phyloP scores from a whole-genome alignment of 2,329 filamentous ascomycete genomes.

The Hymenotorrendiella dingleyae region DNA sequence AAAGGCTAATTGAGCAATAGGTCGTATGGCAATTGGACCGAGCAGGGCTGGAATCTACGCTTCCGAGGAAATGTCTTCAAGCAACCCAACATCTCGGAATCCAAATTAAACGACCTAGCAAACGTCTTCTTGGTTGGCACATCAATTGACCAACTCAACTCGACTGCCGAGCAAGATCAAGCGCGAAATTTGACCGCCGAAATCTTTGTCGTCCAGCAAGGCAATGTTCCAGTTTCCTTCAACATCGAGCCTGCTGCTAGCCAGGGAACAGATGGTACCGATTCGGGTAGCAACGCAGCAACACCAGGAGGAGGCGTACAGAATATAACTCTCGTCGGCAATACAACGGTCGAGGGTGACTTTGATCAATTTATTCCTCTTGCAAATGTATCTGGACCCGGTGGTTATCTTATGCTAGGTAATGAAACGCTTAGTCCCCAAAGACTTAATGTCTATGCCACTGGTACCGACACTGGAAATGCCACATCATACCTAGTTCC shows the following conservation, averaged over 20 bases:
- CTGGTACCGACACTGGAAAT: constrained; percentile 62
- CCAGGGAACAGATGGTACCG: constrained; percentile 44
- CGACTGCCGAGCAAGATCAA: constrained; percentile 54
- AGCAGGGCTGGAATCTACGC: constrained; percentile 69
- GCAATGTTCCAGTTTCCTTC: constrained; percentile 56
- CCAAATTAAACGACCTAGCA: constrained; percentile 61
- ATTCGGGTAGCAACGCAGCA: constrained; percentile 43
- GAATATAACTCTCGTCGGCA: constrained; percentile 56
- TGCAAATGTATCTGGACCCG: constrained; percentile 47
- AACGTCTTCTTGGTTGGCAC: constrained; percentile 65
- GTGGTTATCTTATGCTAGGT: constrained; percentile 50
- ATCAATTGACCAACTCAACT: constrained; percentile 52
- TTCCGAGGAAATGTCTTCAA: constrained; percentile 81
- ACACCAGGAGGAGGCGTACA: constrained; percentile 55
- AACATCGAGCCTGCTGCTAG: constrained; percentile 53
- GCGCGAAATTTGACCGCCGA: constrained; percentile 67
- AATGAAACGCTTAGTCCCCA: constrained; percentile 61
- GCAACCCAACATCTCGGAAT: constrained; percentile 59
- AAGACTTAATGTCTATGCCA: constrained; percentile 60
- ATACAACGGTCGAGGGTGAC: constrained; percentile 63
- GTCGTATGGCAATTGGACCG: constrained; percentile 72
- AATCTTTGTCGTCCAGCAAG: constrained; percentile 73
- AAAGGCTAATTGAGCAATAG: constrained; percentile 25
- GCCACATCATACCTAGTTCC: constrained; percentile 73
- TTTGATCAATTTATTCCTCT: constrained; percentile 67